These are phyloP conservation scores for Fusarium azukiicola DNA, from an alignment of 2,329 filamentous ascomycete species.

Conservation along the genomic window DNA sequence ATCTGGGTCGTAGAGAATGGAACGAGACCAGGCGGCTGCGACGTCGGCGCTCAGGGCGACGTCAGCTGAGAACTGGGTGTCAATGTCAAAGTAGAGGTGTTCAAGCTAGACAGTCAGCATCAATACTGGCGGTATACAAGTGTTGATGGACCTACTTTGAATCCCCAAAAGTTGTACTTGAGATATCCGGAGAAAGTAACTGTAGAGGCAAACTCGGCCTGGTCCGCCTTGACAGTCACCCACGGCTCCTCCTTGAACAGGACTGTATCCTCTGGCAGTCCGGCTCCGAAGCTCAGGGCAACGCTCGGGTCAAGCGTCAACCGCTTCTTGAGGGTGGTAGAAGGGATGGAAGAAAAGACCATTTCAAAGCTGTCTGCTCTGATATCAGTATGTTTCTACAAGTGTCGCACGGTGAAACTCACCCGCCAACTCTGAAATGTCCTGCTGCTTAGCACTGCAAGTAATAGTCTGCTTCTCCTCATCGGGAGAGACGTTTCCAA, in stretches of 20 bases:
- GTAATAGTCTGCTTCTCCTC: constrained; percentile 53
- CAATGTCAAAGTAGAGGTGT: constrained; percentile 67
- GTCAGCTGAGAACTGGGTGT: constrained; percentile 61
- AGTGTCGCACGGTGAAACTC: background rate
- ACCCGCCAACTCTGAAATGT: constrained; percentile 23
- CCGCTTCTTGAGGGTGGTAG: constrained; percentile 24
- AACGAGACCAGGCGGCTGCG: constrained; percentile 57
- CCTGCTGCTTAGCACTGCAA: constrained; percentile 9
- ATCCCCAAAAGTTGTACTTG: constrained; percentile 61
- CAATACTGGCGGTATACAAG: background rate
- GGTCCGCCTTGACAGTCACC: constrained; percentile 36
- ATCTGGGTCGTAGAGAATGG: constrained; percentile 61
- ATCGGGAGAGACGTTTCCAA: constrained; percentile 55
- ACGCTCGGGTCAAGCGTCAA: constrained; percentile 30
- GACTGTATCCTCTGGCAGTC: constrained; percentile 23
- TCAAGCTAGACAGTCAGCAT: constrained; percentile 38
- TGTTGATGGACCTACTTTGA: constrained; percentile 50
- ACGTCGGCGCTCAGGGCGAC: constrained; percentile 62
- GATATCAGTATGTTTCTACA: background rate
- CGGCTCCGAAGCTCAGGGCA: constrained; percentile 32
- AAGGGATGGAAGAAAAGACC: constrained; percentile 39
- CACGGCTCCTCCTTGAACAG: constrained; percentile 40
- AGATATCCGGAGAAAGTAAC: constrained; percentile 67
- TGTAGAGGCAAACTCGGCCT: constrained; percentile 55
- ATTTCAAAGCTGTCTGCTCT: constrained; percentile 34